A percentile compares a stretch with the other conserved stretches of the same genome.
phyloP scores from a whole-genome alignment of 176 grass and related monocot species.

The Oryza rufipogon region DNA sequence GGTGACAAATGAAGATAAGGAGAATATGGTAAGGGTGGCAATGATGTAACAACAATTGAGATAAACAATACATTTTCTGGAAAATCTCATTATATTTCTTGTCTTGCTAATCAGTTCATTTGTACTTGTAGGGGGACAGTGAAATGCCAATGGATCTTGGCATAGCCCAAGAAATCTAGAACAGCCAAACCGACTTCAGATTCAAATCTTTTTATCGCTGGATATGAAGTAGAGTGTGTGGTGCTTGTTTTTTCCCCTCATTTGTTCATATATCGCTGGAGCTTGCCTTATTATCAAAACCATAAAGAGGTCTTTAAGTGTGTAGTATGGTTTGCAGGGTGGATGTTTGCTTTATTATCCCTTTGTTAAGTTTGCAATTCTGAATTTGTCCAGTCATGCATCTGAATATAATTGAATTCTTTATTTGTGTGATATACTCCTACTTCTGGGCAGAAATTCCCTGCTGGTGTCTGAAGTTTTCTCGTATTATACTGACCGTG shows the following conservation, averaged over 20 bases:
- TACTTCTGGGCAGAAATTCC: neutral
- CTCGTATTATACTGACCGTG: neutral
- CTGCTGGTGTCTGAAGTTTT: neutral
- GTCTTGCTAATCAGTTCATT: slow-evolving; percentile 11
- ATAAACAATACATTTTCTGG: slow-evolving; percentile 1
- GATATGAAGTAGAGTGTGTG: slow-evolving; percentile 63
- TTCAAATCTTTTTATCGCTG: slow-evolving; percentile 66
- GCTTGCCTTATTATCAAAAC: slow-evolving; percentile 15
- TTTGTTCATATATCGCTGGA: slow-evolving; percentile 39
- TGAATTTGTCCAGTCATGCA: slow-evolving; percentile 20
- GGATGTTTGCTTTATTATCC: slow-evolving; percentile 35
- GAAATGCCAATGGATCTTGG: slow-evolving; percentile 41
- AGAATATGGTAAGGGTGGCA: slow-evolving; percentile 69
- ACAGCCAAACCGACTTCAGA: slow-evolving; percentile 51
- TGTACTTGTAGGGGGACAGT: slow-evolving; percentile 49
- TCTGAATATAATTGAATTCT: slow-evolving; percentile 38
- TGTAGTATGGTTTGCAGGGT: slow-evolving; percentile 34
- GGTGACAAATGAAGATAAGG: slow-evolving; percentile 65
- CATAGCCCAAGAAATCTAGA: slow-evolving; percentile 52
- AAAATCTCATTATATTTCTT: neutral
- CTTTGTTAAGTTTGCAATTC: slow-evolving; percentile 7
- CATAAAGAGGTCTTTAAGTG: neutral
- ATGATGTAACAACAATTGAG: neutral
- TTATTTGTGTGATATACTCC: neutral
- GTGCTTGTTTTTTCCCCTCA: slow-evolving; percentile 33